Base-by-base conservation (phyloP, 441 rosid species). In the Iberis amara region DNA sequence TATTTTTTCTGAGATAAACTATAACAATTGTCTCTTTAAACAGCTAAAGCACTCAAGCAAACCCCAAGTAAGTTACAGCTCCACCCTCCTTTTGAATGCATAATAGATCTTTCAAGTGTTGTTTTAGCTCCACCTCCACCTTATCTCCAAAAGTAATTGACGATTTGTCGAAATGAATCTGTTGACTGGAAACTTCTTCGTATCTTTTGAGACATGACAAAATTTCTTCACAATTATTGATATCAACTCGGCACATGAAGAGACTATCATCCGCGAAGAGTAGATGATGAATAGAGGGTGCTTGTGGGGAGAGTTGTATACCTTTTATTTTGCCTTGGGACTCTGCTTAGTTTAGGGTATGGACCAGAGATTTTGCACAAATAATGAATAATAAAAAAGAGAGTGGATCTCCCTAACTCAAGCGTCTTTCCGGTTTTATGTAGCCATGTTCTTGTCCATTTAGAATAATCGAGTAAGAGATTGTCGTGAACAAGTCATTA, bases 171-270 rank as follows among this genome's bases (percentile, higher is more conserved):
- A 12, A 46, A 7, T 11, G 27, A 2, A 46, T 46, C 0, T 1
- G 7, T 0, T 27, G 50, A 0, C 50, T 10, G 0, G 23, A 46
- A 0, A 35, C 27, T 0, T 4, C 11, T 1, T 11, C 11, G 10
- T 42, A 42, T 0, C 2, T n/a, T n/a, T n/a, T n/a, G n/a, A n/a
- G n/a, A n/a, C n/a, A n/a, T n/a, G n/a, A n/a, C n/a, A n/a, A n/a
- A n/a, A n/a, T n/a, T n/a, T n/a, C n/a, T n/a, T n/a, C n/a, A n/a
- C n/a, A n/a, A n/a, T n/a, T n/a, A n/a, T n/a, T n/a, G n/a, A n/a
- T n/a, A n/a, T n/a, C n/a, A n/a, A n/a, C n/a, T n/a, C n/a, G n/a
- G n/a, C n/a, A n/a, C n/a, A n/a, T n/a, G n/a, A n/a, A n/a, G n/a
- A n/a, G n/a, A n/a, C n/a, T n/a, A n/a, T 1, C 13, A 18, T 42